A percentile compares a stretch with the other conserved stretches of the same genome.
Evolutionary conservation across 345 rosid genomes (phyloP).

Genomic region (Corchorus capsularis): DNA sequence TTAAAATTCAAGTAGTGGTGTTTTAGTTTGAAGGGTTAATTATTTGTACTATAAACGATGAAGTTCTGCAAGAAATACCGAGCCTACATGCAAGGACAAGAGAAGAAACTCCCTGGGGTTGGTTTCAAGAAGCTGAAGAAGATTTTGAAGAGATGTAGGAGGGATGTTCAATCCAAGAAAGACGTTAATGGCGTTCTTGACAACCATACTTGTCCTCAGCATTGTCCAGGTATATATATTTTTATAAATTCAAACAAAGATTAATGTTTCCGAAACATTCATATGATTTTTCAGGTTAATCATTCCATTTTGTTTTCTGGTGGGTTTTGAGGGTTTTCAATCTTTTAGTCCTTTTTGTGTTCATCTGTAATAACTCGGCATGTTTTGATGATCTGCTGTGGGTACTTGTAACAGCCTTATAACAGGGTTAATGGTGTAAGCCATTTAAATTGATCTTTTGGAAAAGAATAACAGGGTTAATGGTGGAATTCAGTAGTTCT

Average conservation of each 20-base stretch:
- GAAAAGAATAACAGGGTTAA: background rate
- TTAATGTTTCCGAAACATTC: too few species aligned
- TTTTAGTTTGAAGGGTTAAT: background rate
- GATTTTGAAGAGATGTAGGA: conserved; percentile 70
- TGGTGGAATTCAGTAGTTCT: too few species aligned
- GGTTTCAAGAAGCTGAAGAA: conserved; percentile 90
- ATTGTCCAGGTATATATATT: conserved; percentile 51
- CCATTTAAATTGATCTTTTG: background rate
- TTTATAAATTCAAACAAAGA: background rate
- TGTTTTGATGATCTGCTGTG: background rate
- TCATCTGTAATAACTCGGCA: background rate
- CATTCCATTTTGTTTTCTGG: background rate
- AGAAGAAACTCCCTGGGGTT: conserved; percentile 67
- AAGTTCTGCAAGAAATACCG: conserved; percentile 91
- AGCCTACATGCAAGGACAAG: conserved; percentile 74
- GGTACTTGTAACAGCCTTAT: background rate
- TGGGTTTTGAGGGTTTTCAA: background rate
- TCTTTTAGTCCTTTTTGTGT: background rate
- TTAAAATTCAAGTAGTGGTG: too few species aligned
- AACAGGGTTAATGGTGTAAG: background rate
- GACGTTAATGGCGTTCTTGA: conserved; percentile 22
- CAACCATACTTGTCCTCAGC: conserved; percentile 51
- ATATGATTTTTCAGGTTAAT: background rate
- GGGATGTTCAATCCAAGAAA: conserved; percentile 33
- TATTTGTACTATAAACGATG: conserved; percentile 34